Evolutionary conservation across 1,284 basidiomycete species (phyloP).

Genomic region (Marasmius tenuissimus): DNA sequence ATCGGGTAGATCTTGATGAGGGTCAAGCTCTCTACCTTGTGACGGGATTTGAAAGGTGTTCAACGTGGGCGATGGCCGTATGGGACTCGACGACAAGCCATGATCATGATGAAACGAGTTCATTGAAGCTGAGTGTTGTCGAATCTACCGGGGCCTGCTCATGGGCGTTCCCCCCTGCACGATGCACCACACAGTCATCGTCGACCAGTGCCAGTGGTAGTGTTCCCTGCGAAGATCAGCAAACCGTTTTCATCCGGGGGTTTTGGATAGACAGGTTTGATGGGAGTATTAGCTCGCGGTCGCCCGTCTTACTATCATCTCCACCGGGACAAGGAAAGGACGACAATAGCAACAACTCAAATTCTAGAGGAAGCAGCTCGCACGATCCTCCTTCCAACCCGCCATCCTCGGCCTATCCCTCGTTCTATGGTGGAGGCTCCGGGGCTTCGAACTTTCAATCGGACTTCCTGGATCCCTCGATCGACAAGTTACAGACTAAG

Average conservation of each 20-base stretch:
- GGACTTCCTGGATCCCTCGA: too few species aligned
- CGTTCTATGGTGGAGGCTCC: too few species aligned
- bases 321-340: not conserved
- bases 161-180: not conserved
- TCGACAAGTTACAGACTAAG: too few species aligned
- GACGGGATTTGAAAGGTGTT: not conserved
- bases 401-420: not conserved
- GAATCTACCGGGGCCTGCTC: not conserved
- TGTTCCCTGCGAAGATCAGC: too few species aligned
- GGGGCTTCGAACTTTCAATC: too few species aligned
- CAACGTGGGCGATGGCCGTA: not conserved
- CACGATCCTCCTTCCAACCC: not conserved
- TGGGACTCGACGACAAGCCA: not conserved
- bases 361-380: not conserved
- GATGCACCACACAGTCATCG: not conserved
- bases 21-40: not conserved
- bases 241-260: constrained; percentile 11
- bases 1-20: not conserved
- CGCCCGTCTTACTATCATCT: not conserved
- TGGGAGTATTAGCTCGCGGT: not conserved
- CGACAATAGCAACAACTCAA: not conserved
- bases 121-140: not conserved
- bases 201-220: too few species aligned
- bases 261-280: constrained; percentile 11
- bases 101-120: not conserved